These are phyloP conservation scores for Linnemannia hyalina DNA, from an alignment of 192 early-diverging fungal genomes.

Conservation along the genomic window DNA sequence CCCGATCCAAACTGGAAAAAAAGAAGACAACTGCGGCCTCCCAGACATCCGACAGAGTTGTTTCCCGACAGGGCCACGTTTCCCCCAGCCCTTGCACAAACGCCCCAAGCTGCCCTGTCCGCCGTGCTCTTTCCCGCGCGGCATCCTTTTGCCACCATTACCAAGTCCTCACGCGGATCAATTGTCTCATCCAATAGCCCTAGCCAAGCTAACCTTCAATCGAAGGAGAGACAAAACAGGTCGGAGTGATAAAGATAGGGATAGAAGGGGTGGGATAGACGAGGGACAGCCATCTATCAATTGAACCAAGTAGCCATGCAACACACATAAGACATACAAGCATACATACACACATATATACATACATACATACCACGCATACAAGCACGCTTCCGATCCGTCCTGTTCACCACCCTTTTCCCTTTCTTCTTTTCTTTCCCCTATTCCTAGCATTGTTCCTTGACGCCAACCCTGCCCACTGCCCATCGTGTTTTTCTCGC, in stretches of 20 bases:
- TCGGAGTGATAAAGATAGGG: background rate
- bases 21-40: background rate
- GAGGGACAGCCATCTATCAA: background rate
- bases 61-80: conserved; percentile 5
- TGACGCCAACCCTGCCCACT: background rate
- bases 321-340: too few species aligned
- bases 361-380: background rate
- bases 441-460: background rate
- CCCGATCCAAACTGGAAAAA: conserved; percentile 4
- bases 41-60: background rate
- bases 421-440: background rate
- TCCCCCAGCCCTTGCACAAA: background rate
- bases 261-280: background rate
- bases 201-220: background rate
- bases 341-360: background rate
- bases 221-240: background rate
- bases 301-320: background rate
- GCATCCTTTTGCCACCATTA: background rate
- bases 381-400: background rate
- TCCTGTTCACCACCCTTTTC: background rate
- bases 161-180: background rate
- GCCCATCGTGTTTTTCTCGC: background rate
- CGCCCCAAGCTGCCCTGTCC: background rate
- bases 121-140: background rate
- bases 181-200: background rate